phyloP scores from a whole-genome alignment of 495 filamentous ascomycete species.

The Penicillium verhagenii region DNA sequence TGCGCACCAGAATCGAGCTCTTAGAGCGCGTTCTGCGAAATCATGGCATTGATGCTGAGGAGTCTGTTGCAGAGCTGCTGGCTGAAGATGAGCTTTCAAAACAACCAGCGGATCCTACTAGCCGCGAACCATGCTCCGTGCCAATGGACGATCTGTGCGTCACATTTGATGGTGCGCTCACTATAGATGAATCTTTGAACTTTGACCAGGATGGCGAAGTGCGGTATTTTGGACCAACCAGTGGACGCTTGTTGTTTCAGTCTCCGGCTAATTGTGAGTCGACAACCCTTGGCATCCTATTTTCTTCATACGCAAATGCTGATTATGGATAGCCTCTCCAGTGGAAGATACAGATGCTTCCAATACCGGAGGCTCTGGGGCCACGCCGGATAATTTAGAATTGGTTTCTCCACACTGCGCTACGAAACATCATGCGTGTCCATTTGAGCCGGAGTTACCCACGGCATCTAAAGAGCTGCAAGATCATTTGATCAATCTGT shows the following conservation, averaged over 20 bases:
- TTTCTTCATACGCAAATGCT: not conserved
- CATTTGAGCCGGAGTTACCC: not conserved
- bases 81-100: slow-evolving; percentile 7
- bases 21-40: slow-evolving; percentile 22
- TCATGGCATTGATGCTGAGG: slow-evolving; percentile 26
- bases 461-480: slow-evolving; percentile 19
- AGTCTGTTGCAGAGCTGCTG: slow-evolving; percentile 21
- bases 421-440: not conserved
- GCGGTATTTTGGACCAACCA: slow-evolving; percentile 32
- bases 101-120: not conserved
- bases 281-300: not conserved
- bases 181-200: slow-evolving; percentile 30
- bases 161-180: slow-evolving; percentile 28
- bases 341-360: slow-evolving; percentile 12
- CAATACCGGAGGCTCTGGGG: not conserved
- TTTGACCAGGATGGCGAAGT: slow-evolving; percentile 33
- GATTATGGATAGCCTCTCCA: slow-evolving; percentile 13
- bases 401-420: not conserved
- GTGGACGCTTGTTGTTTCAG: slow-evolving; percentile 26
- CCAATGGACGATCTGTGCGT: slow-evolving; percentile 23
- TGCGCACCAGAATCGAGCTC: slow-evolving; percentile 25
- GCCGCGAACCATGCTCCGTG: not conserved
- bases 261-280: slow-evolving; percentile 14
- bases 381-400: not conserved
- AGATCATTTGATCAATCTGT: slow-evolving; percentile 45